Evolutionary conservation across 331 rosid genomes (phyloP).

Genomic region (Pyracantha coccinea): DNA sequence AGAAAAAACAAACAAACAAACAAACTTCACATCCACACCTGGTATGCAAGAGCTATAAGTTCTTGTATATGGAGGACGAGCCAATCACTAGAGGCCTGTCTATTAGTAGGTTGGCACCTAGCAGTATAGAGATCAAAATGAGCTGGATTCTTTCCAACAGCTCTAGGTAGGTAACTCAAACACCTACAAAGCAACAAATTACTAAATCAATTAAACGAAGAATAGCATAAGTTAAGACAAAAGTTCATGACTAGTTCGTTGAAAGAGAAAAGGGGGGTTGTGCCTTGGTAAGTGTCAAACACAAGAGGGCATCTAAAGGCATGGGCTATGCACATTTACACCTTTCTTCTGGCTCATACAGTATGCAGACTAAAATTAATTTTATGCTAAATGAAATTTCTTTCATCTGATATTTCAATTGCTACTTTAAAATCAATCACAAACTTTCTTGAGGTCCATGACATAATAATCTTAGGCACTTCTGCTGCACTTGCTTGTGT

Average conservation of each 20-base stretch:
- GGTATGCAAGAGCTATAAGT: conserved; percentile 94
- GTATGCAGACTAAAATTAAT: neutral
- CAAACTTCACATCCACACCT: conserved; percentile 45
- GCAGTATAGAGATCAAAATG: conserved; percentile 88
- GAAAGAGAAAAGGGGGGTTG: neutral
- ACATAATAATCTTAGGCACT: neutral
- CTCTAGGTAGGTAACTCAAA: conserved; percentile 79
- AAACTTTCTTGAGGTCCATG: neutral
- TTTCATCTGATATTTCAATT: neutral
- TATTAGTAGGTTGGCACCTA: conserved; percentile 46
- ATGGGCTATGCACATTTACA: neutral
- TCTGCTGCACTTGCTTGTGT: neutral
- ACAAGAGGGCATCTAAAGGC: neutral
- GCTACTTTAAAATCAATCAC: neutral
- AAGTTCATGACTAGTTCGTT: neutral
- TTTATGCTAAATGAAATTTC: neutral
- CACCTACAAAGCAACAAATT: conserved; percentile 50
- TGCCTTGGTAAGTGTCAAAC: neutral
- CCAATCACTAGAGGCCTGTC: conserved; percentile 58
- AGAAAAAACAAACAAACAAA: neutral
- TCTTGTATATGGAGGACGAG: conserved; percentile 88
- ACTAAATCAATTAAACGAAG: neutral
- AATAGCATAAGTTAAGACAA: neutral
- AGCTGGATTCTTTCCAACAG: conserved; percentile 81
- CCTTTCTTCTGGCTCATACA: neutral